Percentiles rank a stretch among this genome's conserved stretches.
phyloP scores from a whole-genome alignment of 129 eudicot species.

The Silybum marianum region DNA sequence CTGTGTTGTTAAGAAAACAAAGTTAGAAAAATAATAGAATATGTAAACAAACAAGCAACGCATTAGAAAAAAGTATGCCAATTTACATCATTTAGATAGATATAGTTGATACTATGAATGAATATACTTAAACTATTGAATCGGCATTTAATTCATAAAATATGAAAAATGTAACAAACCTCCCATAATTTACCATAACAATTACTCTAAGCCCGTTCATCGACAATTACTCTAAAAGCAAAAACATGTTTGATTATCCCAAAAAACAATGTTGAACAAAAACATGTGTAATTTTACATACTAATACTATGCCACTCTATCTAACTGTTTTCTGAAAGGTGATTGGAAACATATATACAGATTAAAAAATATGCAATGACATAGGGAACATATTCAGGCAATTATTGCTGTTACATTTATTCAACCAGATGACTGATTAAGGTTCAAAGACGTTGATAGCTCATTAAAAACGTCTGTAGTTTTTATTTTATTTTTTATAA shows the following conservation, averaged over 20 bases:
- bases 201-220: background rate
- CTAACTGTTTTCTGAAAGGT: background rate
- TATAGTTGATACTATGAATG: background rate
- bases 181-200: background rate
- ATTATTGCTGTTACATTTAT: background rate
- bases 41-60: background rate
- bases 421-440: background rate
- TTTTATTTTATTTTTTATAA: too few species aligned
- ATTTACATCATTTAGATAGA: background rate
- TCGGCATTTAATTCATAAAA: background rate
- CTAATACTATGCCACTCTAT: background rate
- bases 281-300: too few species aligned
- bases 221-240: too few species aligned
- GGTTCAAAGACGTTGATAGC: background rate
- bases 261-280: too few species aligned
- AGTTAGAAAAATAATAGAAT: slow-evolving; percentile 2
- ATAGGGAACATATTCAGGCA: background rate
- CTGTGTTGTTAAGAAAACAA: slow-evolving; percentile 10
- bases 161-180: background rate
- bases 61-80: background rate
- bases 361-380: background rate
- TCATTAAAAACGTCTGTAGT: background rate
- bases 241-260: too few species aligned
- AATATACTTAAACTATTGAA: background rate
- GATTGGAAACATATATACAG: background rate